Evolutionary conservation across 192 early-diverging fungal genomes (phyloP).

Genomic region (Coemansia sp.): DNA sequence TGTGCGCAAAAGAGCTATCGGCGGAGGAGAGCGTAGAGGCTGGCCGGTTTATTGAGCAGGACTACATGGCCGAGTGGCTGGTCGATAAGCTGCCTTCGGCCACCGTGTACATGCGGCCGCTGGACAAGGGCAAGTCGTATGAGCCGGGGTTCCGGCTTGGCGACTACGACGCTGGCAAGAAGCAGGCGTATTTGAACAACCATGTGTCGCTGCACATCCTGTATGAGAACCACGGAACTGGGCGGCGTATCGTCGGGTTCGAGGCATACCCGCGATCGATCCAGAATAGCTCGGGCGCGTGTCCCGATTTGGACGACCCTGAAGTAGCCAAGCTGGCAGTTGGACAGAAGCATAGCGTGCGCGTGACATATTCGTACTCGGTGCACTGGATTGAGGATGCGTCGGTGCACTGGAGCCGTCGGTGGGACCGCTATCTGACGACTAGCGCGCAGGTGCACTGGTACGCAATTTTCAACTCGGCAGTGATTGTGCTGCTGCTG

Average conservation of each 20-base stretch:
- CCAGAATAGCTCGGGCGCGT: constrained; percentile 17
- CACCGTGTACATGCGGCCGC: constrained; percentile 32
- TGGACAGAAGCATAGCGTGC: constrained; percentile 19
- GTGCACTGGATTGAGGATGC: constrained; percentile 64
- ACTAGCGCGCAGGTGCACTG: constrained; percentile 57
- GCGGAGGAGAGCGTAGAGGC: constrained; percentile 47
- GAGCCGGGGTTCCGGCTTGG: constrained; percentile 61
- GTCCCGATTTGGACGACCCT: constrained; percentile 19
- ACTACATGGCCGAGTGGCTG: constrained; percentile 65
- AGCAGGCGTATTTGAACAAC: constrained; percentile 60
- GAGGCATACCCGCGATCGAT: constrained; percentile 67
- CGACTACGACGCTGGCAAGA: constrained; percentile 31
- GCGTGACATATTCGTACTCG: constrained; percentile 65
- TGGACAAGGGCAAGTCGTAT: constrained; percentile 32
- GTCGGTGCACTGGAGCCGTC: constrained; percentile 51
- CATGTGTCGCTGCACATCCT: constrained; percentile 61
- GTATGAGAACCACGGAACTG: constrained; percentile 48
- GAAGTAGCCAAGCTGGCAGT: constrained; percentile 12
- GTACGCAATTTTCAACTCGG: constrained; percentile 68
- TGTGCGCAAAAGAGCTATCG: constrained; percentile 54
- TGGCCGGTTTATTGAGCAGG: constrained; percentile 52
- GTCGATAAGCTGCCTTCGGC: constrained; percentile 67
- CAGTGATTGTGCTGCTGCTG: constrained; percentile 61
- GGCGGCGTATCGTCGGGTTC: constrained; percentile 61
- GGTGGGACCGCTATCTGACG: constrained; percentile 65